phyloP scores from a whole-genome alignment of 257 asterid genomes.

The Gentiana macrophylla region DNA sequence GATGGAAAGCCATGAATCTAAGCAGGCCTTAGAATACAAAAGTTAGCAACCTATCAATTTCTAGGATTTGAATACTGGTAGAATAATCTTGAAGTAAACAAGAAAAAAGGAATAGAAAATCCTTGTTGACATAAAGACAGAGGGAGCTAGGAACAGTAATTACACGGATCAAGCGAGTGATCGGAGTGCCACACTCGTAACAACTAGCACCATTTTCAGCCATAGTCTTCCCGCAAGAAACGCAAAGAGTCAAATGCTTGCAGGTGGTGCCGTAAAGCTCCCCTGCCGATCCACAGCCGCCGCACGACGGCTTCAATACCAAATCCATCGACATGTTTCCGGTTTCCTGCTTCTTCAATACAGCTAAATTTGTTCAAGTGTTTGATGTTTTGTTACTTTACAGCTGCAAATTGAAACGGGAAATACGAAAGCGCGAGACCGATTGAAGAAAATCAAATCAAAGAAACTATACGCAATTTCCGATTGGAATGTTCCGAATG shows the following conservation, averaged over 20 bases:
- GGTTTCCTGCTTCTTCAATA: background rate
- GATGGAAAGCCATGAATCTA: too few relatives aligned
- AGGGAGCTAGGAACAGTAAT: background rate
- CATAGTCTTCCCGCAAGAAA: constrained; percentile 72
- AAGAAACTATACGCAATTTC: too few relatives aligned
- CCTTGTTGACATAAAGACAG: background rate
- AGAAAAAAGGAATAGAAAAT: background rate
- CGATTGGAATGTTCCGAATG: too few relatives aligned
- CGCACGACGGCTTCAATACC: constrained; percentile 72
- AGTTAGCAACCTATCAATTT: too few relatives aligned
- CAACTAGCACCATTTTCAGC: constrained; percentile 64
- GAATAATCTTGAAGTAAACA: too few relatives aligned
- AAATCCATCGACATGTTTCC: constrained; percentile 53
- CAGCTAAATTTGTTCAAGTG: too few relatives aligned
- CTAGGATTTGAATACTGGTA: too few relatives aligned
- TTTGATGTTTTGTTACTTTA: too few relatives aligned
- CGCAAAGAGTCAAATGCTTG: constrained; percentile 85
- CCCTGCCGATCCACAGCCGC: constrained; percentile 69
- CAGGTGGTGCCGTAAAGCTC: constrained; percentile 85
- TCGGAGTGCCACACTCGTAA: constrained; percentile 70
- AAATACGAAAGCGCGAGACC: too few relatives aligned
- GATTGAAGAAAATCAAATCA: too few relatives aligned
- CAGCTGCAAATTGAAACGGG: too few relatives aligned
- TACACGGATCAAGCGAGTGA: constrained; percentile 63
- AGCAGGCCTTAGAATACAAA: too few relatives aligned